A percentile compares a stretch with the other conserved stretches of the same genome.
Conservation (phyloP, 2,329 filamentous ascomycete genomes). For the Thelonectria rubi region DNA sequence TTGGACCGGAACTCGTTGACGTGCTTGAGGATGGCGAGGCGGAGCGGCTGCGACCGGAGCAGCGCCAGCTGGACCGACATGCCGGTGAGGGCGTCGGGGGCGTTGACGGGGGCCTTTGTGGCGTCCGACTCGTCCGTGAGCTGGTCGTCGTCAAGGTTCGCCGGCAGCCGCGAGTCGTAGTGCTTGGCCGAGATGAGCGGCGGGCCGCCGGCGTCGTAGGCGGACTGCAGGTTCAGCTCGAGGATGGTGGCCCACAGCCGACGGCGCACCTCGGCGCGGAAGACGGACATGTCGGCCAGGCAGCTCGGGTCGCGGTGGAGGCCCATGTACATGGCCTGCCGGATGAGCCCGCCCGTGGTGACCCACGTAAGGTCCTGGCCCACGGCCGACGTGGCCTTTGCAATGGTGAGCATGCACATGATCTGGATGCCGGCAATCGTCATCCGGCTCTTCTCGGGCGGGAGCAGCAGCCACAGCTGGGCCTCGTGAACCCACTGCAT, state of each 20-base stretch:
- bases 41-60: constrained; percentile 53
- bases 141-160: constrained; percentile 62
- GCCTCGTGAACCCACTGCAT: constrained; percentile 63
- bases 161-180: constrained; percentile 60
- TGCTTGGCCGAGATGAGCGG: constrained; percentile 57
- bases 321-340: constrained; percentile 66
- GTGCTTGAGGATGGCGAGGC: constrained; percentile 55
- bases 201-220: constrained; percentile 60
- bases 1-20: constrained; percentile 57
- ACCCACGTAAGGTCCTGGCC: constrained; percentile 63
- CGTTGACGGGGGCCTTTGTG: constrained; percentile 18
- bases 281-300: constrained; percentile 57
- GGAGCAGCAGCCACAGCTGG: constrained; percentile 59
- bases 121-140: constrained; percentile 51
- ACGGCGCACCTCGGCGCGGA: constrained; percentile 62
- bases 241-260: constrained; percentile 66
- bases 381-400: constrained; percentile 57
- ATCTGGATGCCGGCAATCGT: constrained; percentile 60
- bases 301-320: constrained; percentile 65
- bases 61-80: constrained; percentile 61
- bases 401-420: constrained; percentile 60
- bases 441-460: constrained; percentile 59
- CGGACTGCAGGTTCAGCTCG: constrained; percentile 62
- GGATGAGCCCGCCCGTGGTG: constrained; percentile 58
- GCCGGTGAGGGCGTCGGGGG: constrained; percentile 47